Percentiles rank a stretch among this genome's conserved stretches.
Evolutionary conservation across 768 basidiomycete species (phyloP).

Genomic region (Boletus tylopilopsis): DNA sequence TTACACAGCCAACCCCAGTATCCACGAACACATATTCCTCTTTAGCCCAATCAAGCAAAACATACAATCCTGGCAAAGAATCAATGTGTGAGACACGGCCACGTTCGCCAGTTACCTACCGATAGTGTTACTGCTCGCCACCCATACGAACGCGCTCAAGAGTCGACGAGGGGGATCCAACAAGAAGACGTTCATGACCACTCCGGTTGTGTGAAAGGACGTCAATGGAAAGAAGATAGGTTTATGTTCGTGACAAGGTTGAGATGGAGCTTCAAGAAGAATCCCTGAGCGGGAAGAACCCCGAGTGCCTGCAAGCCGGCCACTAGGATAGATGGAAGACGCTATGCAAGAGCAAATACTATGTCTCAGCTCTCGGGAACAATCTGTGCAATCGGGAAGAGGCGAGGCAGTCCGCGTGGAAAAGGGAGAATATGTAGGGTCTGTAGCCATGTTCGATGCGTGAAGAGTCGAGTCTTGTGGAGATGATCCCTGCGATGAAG

Average conservation of each 20-base stretch:
- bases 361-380: constrained; percentile 13
- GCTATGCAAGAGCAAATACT: not conserved
- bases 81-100: not conserved
- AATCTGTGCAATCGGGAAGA: constrained; percentile 16
- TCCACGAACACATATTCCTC: constrained; percentile 69
- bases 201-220: constrained; percentile 58
- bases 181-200: constrained; percentile 76
- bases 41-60: constrained; percentile 62
- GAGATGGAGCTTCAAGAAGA: constrained; percentile 11
- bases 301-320: constrained; percentile 1
- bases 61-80: constrained; percentile 53
- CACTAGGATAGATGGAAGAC: constrained; percentile 4
- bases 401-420: constrained; percentile 21
- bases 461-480: constrained; percentile 23
- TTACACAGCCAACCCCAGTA: constrained; percentile 69
- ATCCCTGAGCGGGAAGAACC: constrained; percentile 4
- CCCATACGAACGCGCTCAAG: constrained; percentile 69
- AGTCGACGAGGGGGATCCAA: constrained; percentile 60
- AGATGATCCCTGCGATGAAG: constrained; percentile 27
- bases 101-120: constrained; percentile 13
- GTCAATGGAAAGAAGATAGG: constrained; percentile 60
- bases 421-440: constrained; percentile 23
- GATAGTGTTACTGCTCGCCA: constrained; percentile 39
- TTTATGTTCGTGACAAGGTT: constrained; percentile 13
- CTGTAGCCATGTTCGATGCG: not conserved